These are phyloP conservation scores for Paracoccidioides brasiliensis DNA, from an alignment of 2,329 filamentous ascomycete species.

Conservation along the genomic window DNA sequence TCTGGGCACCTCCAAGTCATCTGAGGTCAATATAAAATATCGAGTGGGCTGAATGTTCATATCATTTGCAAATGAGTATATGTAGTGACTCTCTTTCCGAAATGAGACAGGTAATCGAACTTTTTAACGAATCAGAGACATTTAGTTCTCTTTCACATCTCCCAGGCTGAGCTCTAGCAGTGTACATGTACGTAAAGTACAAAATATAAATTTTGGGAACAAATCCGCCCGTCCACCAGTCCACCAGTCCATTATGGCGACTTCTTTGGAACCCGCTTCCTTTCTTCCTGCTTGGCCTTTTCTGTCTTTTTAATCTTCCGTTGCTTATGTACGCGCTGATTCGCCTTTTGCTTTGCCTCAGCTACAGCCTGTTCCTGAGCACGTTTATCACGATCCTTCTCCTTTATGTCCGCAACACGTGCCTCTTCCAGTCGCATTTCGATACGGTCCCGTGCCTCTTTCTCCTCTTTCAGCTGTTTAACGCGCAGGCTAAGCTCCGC, in stretches of 20 bases:
- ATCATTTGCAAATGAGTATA: too few relatives aligned
- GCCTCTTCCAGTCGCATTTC: not conserved
- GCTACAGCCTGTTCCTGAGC: not conserved
- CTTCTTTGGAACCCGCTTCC: conserved; percentile 4
- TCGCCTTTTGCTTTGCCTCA: conserved; percentile 1
- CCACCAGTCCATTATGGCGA: not conserved
- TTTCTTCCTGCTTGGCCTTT: conserved; percentile 2
- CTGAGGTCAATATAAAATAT: too few relatives aligned
- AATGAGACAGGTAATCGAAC: too few relatives aligned
- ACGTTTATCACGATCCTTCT: not conserved
- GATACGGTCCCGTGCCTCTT: not conserved
- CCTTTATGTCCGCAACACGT: not conserved
- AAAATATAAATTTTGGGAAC: too few relatives aligned
- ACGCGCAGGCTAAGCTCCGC: not conserved
- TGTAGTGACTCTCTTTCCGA: too few relatives aligned
- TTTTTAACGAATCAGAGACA: too few relatives aligned
- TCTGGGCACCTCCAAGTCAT: too few relatives aligned
- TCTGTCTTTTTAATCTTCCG: conserved; percentile 4
- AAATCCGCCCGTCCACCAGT: not conserved
- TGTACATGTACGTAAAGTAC: too few relatives aligned
- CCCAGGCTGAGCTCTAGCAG: too few relatives aligned
- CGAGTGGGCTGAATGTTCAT: too few relatives aligned
- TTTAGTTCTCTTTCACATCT: too few relatives aligned
- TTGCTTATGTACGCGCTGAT: not conserved
- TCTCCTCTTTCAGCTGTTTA: not conserved